Evolutionary conservation across 2,329 filamentous ascomycete genomes (phyloP), one percentile per base, ranked within the genome.

Genomic region (Thelonectria discophora): DNA sequence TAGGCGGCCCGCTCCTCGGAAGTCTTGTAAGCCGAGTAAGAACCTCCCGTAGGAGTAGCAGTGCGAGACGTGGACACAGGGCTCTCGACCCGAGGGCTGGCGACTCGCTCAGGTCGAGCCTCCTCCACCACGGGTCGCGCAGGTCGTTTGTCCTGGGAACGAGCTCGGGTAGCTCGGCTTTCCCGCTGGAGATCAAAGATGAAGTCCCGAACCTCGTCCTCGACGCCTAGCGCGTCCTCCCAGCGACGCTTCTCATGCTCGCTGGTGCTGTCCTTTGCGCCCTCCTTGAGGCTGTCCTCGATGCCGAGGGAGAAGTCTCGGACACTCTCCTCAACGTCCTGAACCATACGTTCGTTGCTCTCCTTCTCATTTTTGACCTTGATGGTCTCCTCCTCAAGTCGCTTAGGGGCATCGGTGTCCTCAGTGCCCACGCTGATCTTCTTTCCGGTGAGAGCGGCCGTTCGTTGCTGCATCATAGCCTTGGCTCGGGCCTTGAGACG

Each of bases 391-490:
- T 96, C 91, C 75, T 98, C 95, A 15, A 98, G 78, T 34, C 95
- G 88, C 78, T 93, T 91, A 48, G 93, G 89, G 3, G 92, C 92
- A 65, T 91, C 92, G 24, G 86, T 84, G 65, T 94, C 90, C 66
- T 96, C 92, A 62, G 89, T 86, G 47, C 80, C 81, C 2, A 82
- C 77, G 39, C 92, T 88, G 48, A 90, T 81, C 74, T 94, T 93
- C 77, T 90, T 93, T 59, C 95, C 95, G 20, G 93, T 93, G 65
- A 99, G 81, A 17, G 95, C 94, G 58, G 95, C 95, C 68, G 95
- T 94, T 62, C 95, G 90, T 73, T 97, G 94, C 79, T 98, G 94
- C 95, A 99, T 99, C 88, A 97, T 97, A 40, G 94, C 94, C 79
- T 94, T 97, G 32, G 95, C 94, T 69, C 94, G 88, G 37, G 95